These are phyloP conservation scores for Escovopsis weberi DNA, from an alignment of 2,329 filamentous ascomycete genomes.

Conservation along the genomic window DNA sequence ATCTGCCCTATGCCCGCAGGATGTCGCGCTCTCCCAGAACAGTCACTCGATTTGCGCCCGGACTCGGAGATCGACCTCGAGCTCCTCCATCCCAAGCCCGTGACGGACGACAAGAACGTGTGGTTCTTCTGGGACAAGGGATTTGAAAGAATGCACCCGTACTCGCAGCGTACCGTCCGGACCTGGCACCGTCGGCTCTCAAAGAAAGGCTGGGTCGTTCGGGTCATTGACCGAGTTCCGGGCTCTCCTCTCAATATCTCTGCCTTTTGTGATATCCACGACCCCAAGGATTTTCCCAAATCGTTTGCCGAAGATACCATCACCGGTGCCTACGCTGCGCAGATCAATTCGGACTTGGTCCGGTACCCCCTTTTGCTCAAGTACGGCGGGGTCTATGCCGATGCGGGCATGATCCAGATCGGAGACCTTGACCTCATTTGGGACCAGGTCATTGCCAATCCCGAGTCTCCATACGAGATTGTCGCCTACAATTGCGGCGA, in stretches of 20 bases:
- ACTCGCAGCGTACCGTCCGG: conserved; percentile 36
- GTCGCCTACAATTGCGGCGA: conserved; percentile 29
- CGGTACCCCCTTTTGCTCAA: conserved; percentile 40
- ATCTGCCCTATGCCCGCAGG: conserved; percentile 14
- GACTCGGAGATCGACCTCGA: conserved; percentile 30
- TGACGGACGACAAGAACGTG: conserved; percentile 34
- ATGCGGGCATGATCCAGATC: conserved; percentile 42
- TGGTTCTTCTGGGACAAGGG: conserved; percentile 46
- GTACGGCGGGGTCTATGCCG: conserved; percentile 44
- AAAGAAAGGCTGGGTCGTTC: conserved; percentile 36
- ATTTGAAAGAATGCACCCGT: conserved; percentile 32
- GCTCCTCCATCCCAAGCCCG: conserved; percentile 23
- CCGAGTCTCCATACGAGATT: conserved; percentile 30
- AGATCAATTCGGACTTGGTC: conserved; percentile 44
- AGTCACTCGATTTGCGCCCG: conserved; percentile 29
- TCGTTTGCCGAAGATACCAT: conserved; percentile 36
- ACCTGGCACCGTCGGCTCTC: conserved; percentile 39
- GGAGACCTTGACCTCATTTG: conserved; percentile 41
- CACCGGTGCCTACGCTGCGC: conserved; percentile 32
- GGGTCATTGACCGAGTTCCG: conserved; percentile 31
- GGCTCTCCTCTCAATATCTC: conserved; percentile 32
- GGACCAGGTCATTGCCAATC: conserved; percentile 31
- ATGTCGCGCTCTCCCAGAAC: conserved; percentile 23
- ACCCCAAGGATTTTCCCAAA: conserved; percentile 28
- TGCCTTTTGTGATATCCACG: conserved; percentile 31